Evolutionary conservation across 306 rosid species (phyloP).

Genomic region (Cucurbita ficifolia): DNA sequence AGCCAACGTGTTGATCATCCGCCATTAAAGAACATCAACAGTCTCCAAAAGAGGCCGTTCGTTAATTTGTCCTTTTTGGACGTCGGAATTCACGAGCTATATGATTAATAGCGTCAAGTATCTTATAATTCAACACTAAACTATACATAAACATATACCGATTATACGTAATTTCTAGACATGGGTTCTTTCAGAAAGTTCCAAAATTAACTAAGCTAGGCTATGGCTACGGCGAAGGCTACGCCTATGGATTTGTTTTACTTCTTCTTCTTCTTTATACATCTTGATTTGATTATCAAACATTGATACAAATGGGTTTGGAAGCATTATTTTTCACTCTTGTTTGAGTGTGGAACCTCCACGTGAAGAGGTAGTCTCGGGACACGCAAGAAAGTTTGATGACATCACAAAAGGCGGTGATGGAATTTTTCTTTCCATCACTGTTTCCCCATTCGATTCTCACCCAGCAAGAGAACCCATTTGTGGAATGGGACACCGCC

Average conservation of each 20-base stretch:
- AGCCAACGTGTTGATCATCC: background rate
- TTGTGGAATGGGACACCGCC: conserved; percentile 33
- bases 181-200: background rate
- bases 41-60: background rate
- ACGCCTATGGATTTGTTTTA: background rate
- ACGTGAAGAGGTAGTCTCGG: conserved; percentile 54
- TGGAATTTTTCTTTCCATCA: conserved; percentile 20
- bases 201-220: background rate
- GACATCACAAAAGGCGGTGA: conserved; percentile 68
- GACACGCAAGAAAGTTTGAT: conserved; percentile 44
- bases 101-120: background rate
- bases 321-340: conserved; percentile 22
- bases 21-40: background rate
- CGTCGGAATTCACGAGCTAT: background rate
- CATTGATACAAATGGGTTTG: conserved; percentile 24
- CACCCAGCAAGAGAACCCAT: conserved; percentile 85
- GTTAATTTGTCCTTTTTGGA: background rate
- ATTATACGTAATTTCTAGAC: background rate
- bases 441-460: conserved; percentile 60
- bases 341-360: conserved; percentile 72
- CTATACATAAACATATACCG: background rate
- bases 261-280: background rate
- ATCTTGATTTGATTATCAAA: background rate
- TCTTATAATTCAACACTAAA: background rate
- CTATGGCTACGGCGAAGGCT: background rate